phyloP scores from a whole-genome alignment of 495 filamentous ascomycete species.

The Daldinia decipiens region DNA sequence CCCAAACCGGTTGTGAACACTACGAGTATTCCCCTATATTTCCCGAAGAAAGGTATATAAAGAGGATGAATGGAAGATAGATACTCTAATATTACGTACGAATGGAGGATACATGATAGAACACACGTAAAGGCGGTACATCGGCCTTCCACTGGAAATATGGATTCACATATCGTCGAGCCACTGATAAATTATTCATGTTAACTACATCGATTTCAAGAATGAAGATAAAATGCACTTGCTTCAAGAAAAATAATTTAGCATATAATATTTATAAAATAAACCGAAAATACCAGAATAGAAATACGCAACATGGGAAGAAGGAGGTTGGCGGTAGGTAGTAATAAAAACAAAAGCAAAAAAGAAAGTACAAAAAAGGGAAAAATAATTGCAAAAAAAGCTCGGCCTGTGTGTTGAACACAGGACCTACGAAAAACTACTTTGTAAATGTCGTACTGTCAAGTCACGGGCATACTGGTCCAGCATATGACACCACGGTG shows the following conservation, averaged over 20 bases:
- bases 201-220: no score
- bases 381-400: constrained; percentile 11
- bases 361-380: neutral
- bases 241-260: no score
- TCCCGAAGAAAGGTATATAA: no score
- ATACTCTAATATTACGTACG: no score
- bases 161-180: neutral
- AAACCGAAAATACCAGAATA: neutral
- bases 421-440: constrained; percentile 11
- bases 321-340: neutral
- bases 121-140: no score
- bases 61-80: no score
- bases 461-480: constrained; percentile 1
- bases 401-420: neutral
- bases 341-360: neutral
- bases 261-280: no score
- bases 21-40: no score
- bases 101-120: no score
- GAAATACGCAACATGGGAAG: neutral
- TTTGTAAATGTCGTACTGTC: constrained; percentile 13
- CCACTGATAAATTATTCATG: neutral
- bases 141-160: neutral
- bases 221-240: no score
- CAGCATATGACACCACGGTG: constrained; percentile 1
- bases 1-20: no score